Evolutionary conservation across 257 asterid species (phyloP).

Genomic region (Solanum infundibuliforme): DNA sequence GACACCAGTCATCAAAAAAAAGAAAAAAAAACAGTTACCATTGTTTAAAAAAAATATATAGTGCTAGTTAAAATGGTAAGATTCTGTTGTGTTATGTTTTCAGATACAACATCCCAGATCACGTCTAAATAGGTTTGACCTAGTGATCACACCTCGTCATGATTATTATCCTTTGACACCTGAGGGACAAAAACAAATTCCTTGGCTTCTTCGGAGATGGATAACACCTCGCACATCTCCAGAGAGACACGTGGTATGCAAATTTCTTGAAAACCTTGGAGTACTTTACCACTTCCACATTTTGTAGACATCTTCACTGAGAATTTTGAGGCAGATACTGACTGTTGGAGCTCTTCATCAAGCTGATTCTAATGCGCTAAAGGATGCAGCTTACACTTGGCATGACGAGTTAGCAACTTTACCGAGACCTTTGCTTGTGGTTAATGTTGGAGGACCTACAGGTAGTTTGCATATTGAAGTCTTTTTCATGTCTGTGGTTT

Average conservation of each 20-base stretch:
- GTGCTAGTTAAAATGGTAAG: slow-evolving; percentile 3
- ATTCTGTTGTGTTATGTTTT: slow-evolving; percentile 9
- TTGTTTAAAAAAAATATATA: not conserved
- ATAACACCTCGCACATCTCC: slow-evolving; percentile 74
- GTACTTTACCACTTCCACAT: not conserved
- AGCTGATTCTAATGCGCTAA: slow-evolving; percentile 58
- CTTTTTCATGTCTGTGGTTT: not conserved
- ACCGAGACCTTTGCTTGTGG: slow-evolving; percentile 72
- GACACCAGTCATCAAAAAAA: too few relatives aligned
- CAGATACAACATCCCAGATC: slow-evolving; percentile 95
- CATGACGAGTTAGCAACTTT: slow-evolving; percentile 47
- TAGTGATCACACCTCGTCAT: slow-evolving; percentile 73
- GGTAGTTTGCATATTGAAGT: slow-evolving; percentile 29
- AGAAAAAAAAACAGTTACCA: not conserved
- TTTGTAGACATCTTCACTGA: slow-evolving; percentile 7
- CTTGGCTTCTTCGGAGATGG: slow-evolving; percentile 57
- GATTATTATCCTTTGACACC: slow-evolving; percentile 71
- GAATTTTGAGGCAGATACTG: slow-evolving; percentile 39
- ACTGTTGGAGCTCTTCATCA: slow-evolving; percentile 84
- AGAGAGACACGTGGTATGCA: slow-evolving; percentile 56
- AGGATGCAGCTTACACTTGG: slow-evolving; percentile 62
- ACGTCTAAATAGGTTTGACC: slow-evolving; percentile 64
- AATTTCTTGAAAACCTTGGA: slow-evolving; percentile 4
- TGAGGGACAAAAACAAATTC: slow-evolving; percentile 64
- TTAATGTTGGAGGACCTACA: slow-evolving; percentile 82